phyloP scores from a whole-genome alignment of 2,329 filamentous ascomycete species.

The Neofusicoccum ribis region DNA sequence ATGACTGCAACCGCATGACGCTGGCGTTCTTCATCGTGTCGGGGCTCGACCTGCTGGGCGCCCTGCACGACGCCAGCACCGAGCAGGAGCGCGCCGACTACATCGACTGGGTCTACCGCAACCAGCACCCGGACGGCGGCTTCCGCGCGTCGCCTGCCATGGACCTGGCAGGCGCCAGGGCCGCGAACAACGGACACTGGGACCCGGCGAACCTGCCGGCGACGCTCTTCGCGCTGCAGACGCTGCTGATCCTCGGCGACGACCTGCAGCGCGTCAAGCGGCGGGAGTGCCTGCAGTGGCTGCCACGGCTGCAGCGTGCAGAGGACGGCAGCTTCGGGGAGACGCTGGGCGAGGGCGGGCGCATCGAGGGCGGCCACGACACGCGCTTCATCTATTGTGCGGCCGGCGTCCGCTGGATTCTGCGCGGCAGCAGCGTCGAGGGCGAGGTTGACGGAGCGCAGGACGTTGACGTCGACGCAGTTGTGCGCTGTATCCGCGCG shows the following conservation, averaged over 20 bases:
- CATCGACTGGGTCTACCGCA: conserved; percentile 77
- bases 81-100: conserved; percentile 56
- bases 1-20: conserved; percentile 87
- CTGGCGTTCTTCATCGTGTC: conserved; percentile 88
- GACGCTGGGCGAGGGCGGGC: conserved; percentile 60
- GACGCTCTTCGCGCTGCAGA: conserved; percentile 82
- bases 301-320: conserved; percentile 70
- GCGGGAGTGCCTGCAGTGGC: conserved; percentile 68
- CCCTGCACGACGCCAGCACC: conserved; percentile 57
- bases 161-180: conserved; percentile 46
- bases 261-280: conserved; percentile 65
- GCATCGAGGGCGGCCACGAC: conserved; percentile 76
- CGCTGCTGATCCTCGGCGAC: conserved; percentile 67
- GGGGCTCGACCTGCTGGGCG: conserved; percentile 76
- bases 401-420: conserved; percentile 76
- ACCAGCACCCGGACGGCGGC: conserved; percentile 82
- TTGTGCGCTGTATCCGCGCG: conserved; percentile 69
- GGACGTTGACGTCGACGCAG: conserved; percentile 72
- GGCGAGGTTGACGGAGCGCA: conserved; percentile 57
- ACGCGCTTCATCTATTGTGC: conserved; percentile 87
- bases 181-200: conserved; percentile 52
- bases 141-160: conserved; percentile 84
- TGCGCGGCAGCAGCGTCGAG: conserved; percentile 61
- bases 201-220: conserved; percentile 82
- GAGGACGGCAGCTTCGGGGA: conserved; percentile 89